phyloP scores from a whole-genome alignment of 805 yeast species.

The Wickerhamiella sorbophila region DNA sequence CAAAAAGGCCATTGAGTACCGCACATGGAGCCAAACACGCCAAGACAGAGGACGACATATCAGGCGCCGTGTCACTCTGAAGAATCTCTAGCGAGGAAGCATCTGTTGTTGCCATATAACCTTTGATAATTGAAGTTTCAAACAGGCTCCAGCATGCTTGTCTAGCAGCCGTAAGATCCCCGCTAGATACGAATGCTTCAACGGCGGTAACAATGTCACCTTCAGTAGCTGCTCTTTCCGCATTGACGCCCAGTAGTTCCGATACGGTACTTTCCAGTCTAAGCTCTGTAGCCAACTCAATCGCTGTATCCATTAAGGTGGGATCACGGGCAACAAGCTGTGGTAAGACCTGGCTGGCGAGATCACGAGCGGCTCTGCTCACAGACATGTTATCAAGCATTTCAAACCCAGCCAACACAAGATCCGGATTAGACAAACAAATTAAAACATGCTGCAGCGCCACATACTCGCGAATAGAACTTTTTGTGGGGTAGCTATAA shows the following conservation, averaged over 20 bases:
- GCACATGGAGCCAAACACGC: conserved; percentile 7
- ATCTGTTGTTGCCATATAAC: not conserved
- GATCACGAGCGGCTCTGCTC: conserved; percentile 1
- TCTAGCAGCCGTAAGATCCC: conserved; percentile 2
- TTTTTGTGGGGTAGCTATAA: not conserved
- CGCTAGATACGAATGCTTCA: conserved; percentile 1
- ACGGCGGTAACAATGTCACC: conserved; percentile 3
- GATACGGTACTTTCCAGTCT: conserved; percentile 2
- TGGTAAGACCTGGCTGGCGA: conserved; percentile 5
- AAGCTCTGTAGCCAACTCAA: conserved; percentile 2
- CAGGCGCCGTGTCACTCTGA: not conserved
- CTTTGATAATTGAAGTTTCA: conserved; percentile 4
- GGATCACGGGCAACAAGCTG: conserved; percentile 5
- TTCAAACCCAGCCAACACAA: conserved; percentile 5
- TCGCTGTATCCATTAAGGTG: conserved; percentile 1
- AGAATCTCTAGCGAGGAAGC: conserved; percentile 5
- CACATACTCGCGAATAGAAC: conserved; percentile 4
- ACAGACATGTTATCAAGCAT: conserved; percentile 6
- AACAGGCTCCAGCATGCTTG: conserved; percentile 6
- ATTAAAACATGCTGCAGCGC: conserved; percentile 6
- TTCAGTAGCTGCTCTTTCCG: conserved; percentile 2
- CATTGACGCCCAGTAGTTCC: conserved; percentile 4
- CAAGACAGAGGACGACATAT: conserved; percentile 1
- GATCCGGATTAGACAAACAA: conserved; percentile 4
- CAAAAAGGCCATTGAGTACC: conserved; percentile 2